Base-by-base conservation (phyloP, 2,329 filamentous ascomycete species). In the Claviceps fusiformis region DNA sequence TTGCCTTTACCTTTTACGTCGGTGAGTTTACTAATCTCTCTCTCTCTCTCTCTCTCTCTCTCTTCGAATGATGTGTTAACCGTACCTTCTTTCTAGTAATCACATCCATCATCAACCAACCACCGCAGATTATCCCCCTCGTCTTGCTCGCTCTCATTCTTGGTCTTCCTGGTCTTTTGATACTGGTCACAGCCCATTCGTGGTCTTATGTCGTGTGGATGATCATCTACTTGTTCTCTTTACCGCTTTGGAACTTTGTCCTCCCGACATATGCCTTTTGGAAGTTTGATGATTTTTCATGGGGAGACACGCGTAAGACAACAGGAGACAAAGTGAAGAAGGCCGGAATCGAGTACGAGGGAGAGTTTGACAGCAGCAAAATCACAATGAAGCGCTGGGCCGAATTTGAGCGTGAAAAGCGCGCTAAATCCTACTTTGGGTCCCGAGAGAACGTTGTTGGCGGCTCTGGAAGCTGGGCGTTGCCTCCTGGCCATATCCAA, bases 221-320 rank as follows among this genome's bases (percentile, higher is more conserved):
- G 93, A 68, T 93, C 47, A 93, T 97, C 70, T 98, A 98, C 70
- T 81, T 98, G 19, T 54, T 91, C 49, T 95, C 93, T 1, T 82
- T 98, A 1, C 95, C 95, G 0, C 80, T 98, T 56, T 98, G 93
- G 93, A 98, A 98, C 71, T 95, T 98, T 68, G 78, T 98, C 43
- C 82, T 98, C 9, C 93, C 93, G 0, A 82, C 82, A 8, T 98
- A 98, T 68, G 87, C 93, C 3, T 98, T 92, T 77, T 98, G 93
- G 93, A 97, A 98, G 74, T 98, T 98, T 68, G 93, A 98, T 69
- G 93, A 98, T 75, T 98, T 98, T 77, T 95, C 88, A 56, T 98
- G 93, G 93, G 93, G 93, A 65, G 95, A 98, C 60, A 98, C 93
- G 55, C 83, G 93, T 59, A 95, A 97, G 81, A 95, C 92, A 45